Conservation (phyloP, 306 rosid species). For the Rubus idaeus region DNA sequence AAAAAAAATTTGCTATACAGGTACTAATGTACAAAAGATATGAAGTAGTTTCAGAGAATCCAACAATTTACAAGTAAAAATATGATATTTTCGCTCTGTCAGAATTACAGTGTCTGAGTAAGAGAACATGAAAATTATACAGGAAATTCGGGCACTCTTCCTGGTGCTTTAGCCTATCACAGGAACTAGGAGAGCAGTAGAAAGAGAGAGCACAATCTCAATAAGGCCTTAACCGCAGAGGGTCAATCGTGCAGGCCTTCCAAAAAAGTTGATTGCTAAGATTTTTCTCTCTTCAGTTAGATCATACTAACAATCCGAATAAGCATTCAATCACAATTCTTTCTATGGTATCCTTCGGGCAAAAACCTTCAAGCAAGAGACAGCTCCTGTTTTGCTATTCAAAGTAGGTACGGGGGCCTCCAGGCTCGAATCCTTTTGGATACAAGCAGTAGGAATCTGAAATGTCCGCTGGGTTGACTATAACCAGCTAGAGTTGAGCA, state of each 20-base stretch:
- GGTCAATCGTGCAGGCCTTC: conserved; percentile 3
- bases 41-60: neutral
- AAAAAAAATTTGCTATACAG: neutral
- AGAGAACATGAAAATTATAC: neutral
- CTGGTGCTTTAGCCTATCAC: neutral
- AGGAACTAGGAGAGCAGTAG: neutral
- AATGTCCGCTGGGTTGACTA: neutral
- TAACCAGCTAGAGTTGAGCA: neutral
- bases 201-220: neutral
- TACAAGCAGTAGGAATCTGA: neutral
- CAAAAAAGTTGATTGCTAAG: neutral
- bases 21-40: neutral
- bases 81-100: neutral
- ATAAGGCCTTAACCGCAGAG: neutral
- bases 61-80: neutral
- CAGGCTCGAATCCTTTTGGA: neutral
- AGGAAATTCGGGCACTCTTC: neutral
- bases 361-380: neutral
- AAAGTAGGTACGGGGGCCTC: neutral
- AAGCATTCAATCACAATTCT: neutral
- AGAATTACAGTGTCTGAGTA: neutral
- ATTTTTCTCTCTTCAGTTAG: neutral
- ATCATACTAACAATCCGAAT: neutral
- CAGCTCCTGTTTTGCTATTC: neutral
- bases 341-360: neutral